Base-by-base conservation (phyloP, 495 filamentous ascomycete species). In the Aspergillus ellipticus region DNA sequence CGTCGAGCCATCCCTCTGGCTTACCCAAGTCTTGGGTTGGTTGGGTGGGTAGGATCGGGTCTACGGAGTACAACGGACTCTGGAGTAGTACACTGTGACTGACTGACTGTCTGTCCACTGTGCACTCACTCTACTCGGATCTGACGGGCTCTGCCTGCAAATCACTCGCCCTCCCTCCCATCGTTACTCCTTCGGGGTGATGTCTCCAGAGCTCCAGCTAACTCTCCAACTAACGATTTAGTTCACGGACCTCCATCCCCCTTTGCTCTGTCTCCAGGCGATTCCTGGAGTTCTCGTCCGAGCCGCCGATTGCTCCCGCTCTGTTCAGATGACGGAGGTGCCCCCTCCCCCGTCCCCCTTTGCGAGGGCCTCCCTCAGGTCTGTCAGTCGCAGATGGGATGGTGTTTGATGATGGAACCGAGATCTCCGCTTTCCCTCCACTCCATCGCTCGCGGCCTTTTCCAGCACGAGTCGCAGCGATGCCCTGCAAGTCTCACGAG, bases 401-500 rank as follows among this genome's bases (percentile, higher is more conserved):
- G 33, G 33, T 49, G 20, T 29, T 20, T 39, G 35, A 22, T 42
- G 43, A 41, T 28, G 42, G 50, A 57, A 41, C 51, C 55, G 53
- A 56, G 59, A 50, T 58, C 52, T 64, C 58, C 58, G 55, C 47
- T 48, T 54, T 52, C 31, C 51, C 28, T 28, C 58, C 43, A 20
- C 49, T 52, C 58, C 58, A 47, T 48, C 56, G 48, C 49, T 31
- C 52, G 21, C 49, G 20, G 33, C 42, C 43, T n/a, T 50, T 47
- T 48, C n/a, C 53, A 53, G 57, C 63, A 66, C 59, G 60, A 66
- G 59, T 56, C 49, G 53, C 52, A 55, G 52, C 46, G 55, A 55
- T 56, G 54, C 47, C 48, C 46, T 37, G 20, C 42, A 56, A n/a
- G 43, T 41, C 35, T 31, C 35, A 39, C 35, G 11, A 28, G 24